These are phyloP conservation scores for Austroboletus festivus DNA, from an alignment of 768 basidiomycete species.

Conservation along the genomic window DNA sequence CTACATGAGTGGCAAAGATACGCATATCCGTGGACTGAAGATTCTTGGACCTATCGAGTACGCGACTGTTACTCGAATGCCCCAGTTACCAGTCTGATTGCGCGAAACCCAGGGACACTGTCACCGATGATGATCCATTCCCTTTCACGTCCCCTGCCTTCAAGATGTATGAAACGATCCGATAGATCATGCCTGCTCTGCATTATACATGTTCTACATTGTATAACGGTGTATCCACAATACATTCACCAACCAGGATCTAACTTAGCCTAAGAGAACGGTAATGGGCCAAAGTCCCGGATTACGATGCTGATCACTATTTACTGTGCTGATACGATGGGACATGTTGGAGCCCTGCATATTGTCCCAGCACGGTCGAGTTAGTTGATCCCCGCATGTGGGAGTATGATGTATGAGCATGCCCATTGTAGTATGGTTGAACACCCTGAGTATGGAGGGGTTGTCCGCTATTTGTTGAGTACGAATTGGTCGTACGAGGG, in stretches of 20 bases:
- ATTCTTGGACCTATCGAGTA: conserved; percentile 87
- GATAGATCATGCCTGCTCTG: conserved; percentile 38
- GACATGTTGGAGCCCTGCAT: conserved; percentile 27
- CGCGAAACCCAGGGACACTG: conserved; percentile 35
- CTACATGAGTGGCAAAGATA: conserved; percentile 98
- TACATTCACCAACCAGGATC: conserved; percentile 5
- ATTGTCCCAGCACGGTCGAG: conserved; percentile 20
- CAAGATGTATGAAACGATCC: conserved; percentile 77
- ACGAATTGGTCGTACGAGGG: conserved; percentile 20
- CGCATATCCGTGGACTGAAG: conserved; percentile 88
- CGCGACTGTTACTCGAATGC: conserved; percentile 15
- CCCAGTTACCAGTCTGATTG: background rate
- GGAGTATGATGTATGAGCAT: conserved; percentile 25
- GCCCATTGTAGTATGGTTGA: conserved; percentile 28
- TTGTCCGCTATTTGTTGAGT: conserved; percentile 17
- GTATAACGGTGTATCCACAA: conserved; percentile 16
- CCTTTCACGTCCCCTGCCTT: conserved; percentile 62
- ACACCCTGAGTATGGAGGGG: conserved; percentile 18
- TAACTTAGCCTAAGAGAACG: conserved; percentile 1
- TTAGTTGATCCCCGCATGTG: conserved; percentile 25
- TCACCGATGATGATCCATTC: conserved; percentile 66
- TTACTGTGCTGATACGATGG: conserved; percentile 30
- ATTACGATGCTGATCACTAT: conserved; percentile 10
- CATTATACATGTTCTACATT: conserved; percentile 30
- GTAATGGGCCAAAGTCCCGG: conserved; percentile 9